Conservation (phyloP, 2,329 filamentous ascomycete genomes). For the Metarhizium brunneum region DNA sequence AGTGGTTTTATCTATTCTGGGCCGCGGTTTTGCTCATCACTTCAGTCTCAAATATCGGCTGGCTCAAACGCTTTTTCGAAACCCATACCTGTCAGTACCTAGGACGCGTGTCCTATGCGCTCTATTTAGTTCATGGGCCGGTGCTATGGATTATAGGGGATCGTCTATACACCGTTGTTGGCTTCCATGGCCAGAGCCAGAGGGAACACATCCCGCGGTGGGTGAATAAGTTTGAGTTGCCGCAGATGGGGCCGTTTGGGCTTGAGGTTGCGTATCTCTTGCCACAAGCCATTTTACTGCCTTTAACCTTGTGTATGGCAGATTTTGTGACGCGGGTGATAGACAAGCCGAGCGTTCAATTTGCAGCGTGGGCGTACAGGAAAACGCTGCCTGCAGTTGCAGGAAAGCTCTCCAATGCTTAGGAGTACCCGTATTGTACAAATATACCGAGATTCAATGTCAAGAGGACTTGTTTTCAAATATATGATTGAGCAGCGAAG, state of each 20-base stretch:
- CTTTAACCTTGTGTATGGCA: slow-evolving; percentile 47
- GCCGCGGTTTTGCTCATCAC: slow-evolving; percentile 48
- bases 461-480: too few relatives aligned
- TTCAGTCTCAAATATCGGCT: slow-evolving; percentile 44
- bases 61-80: slow-evolving; percentile 51
- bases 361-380: slow-evolving; percentile 14
- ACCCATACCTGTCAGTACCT: slow-evolving; percentile 50
- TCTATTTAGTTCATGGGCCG: slow-evolving; percentile 58
- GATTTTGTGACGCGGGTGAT: slow-evolving; percentile 45
- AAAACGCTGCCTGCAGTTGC: too few relatives aligned
- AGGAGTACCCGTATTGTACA: too few relatives aligned
- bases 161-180: slow-evolving; percentile 51
- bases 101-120: slow-evolving; percentile 50
- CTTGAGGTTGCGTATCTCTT: slow-evolving; percentile 51
- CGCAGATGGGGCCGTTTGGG: slow-evolving; percentile 47
- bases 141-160: slow-evolving; percentile 52
- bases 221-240: slow-evolving; percentile 45
- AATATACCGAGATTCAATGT: too few relatives aligned
- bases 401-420: too few relatives aligned
- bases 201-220: slow-evolving; percentile 42
- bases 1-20: slow-evolving; percentile 60
- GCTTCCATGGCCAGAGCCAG: slow-evolving; percentile 42
- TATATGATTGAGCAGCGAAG: too few relatives aligned
- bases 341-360: slow-evolving; percentile 52
- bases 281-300: slow-evolving; percentile 50